Evolutionary conservation across 2,329 filamentous ascomycete species (phyloP).

Genomic region (Alternaria viburni): DNA sequence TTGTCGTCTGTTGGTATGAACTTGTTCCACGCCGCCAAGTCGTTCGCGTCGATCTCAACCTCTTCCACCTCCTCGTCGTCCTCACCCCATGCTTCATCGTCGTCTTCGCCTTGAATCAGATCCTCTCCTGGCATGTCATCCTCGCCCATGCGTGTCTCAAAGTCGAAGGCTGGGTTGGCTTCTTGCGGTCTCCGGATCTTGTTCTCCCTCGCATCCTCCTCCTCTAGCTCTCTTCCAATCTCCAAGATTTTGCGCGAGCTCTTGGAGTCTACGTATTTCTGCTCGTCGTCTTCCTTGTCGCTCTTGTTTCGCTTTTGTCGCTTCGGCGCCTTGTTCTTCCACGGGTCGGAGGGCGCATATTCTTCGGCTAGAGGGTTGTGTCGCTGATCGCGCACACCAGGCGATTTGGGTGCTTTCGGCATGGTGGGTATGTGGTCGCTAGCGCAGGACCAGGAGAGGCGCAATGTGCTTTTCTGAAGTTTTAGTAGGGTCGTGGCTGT

Average conservation of each 20-base stretch:
- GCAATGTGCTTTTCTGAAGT: not conserved
- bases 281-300: conserved; percentile 62
- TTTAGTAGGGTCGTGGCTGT: not conserved
- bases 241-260: conserved; percentile 87
- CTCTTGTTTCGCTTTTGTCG: conserved; percentile 64
- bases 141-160: conserved; percentile 74
- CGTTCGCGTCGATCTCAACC: conserved; percentile 83
- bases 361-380: conserved; percentile 95
- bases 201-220: conserved; percentile 72
- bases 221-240: conserved; percentile 85
- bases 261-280: conserved; percentile 84
- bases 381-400: conserved; percentile 66
- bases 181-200: conserved; percentile 50
- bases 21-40: conserved; percentile 88
- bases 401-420: conserved; percentile 75
- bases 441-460: not conserved
- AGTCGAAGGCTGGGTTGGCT: conserved; percentile 73
- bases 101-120: conserved; percentile 58
- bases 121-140: conserved; percentile 52
- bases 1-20: conserved; percentile 81
- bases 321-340: conserved; percentile 70
- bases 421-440: conserved; percentile 55
- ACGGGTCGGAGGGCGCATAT: conserved; percentile 73
- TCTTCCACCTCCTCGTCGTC: conserved; percentile 76
- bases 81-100: conserved; percentile 72